These are phyloP conservation scores for Monosporozyma yasuniensis DNA, from an alignment of 805 yeast species.

Conservation along the genomic window DNA sequence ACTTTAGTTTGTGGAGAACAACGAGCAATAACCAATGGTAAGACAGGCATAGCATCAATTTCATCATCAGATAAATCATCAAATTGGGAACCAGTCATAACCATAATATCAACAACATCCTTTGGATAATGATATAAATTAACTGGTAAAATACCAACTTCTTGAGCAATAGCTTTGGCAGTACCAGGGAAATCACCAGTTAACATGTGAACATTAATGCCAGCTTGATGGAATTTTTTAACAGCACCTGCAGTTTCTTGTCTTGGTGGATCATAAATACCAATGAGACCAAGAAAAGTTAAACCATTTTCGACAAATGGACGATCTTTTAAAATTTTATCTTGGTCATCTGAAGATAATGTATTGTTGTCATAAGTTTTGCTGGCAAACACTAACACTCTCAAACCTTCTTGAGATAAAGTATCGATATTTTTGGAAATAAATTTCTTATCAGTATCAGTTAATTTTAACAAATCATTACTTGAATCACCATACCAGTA, in stretches of 20 bases:
- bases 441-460: conserved; percentile 37
- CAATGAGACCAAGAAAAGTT: conserved; percentile 75
- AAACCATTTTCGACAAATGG: conserved; percentile 47
- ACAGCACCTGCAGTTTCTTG: conserved; percentile 72
- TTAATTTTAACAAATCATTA: conserved; percentile 41
- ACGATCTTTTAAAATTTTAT: conserved; percentile 21
- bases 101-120: conserved; percentile 44
- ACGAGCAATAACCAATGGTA: conserved; percentile 79
- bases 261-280: conserved; percentile 97
- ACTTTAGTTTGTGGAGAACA: conserved; percentile 93
- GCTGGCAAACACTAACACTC: conserved; percentile 74
- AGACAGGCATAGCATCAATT: conserved; percentile 69
- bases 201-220: conserved; percentile 96
- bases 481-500: conserved; percentile 50
- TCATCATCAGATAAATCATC: conserved; percentile 66
- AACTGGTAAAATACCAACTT: conserved; percentile 75
- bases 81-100: conserved; percentile 77
- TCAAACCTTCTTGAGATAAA: conserved; percentile 73
- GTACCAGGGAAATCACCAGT: conserved; percentile 91
- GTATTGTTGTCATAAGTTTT: conserved; percentile 19
- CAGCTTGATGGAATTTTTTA: conserved; percentile 72
- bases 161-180: conserved; percentile 75
- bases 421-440: conserved; percentile 50
- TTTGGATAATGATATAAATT: conserved; percentile 35
- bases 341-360: conserved; percentile 25